A percentile compares a stretch with the other conserved stretches of the same genome.
phyloP scores from a whole-genome alignment of 1,284 basidiomycete species.

The Cutaneotrichosporon mucoides region DNA sequence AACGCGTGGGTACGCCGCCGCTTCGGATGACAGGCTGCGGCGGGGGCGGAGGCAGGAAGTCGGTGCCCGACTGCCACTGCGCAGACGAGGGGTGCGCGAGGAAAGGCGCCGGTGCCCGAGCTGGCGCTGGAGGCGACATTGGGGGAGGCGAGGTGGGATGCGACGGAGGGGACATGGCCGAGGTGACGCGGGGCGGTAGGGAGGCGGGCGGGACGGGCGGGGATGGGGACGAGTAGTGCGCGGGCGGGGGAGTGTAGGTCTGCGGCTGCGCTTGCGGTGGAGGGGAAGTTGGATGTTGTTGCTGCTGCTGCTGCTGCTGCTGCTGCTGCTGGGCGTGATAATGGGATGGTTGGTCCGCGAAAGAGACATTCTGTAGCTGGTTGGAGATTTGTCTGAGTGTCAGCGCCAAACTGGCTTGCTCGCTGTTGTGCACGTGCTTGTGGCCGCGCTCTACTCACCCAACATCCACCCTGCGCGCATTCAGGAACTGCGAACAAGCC shows the following conservation, averaged over 20 bases:
- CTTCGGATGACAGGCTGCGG: slow-evolving; percentile 40
- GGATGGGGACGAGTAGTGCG: neutral
- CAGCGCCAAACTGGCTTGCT: too few relatives aligned
- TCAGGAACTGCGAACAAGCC: slow-evolving; percentile 67
- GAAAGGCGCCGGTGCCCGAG: slow-evolving; percentile 22
- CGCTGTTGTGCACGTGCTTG: too few relatives aligned
- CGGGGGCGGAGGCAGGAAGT: slow-evolving; percentile 47
- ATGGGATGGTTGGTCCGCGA: slow-evolving; percentile 13
- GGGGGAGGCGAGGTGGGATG: slow-evolving; percentile 10
- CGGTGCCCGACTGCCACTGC: slow-evolving; percentile 41
- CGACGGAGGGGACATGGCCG: slow-evolving; percentile 6
- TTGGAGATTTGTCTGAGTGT: slow-evolving; percentile 3
- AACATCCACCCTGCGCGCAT: slow-evolving; percentile 60
- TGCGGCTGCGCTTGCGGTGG: neutral
- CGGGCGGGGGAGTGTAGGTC: slow-evolving; percentile 4
- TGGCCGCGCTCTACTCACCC: slow-evolving; percentile 30
- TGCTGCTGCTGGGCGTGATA: neutral
- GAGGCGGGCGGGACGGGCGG: slow-evolving; percentile 11
- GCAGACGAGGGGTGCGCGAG: slow-evolving; percentile 37
- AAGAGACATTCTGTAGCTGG: slow-evolving; percentile 21
- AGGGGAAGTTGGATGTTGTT: neutral
- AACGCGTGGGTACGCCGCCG: slow-evolving; percentile 34
- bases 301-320: neutral
- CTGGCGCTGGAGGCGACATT: slow-evolving; percentile 13
- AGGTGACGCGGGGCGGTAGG: slow-evolving; percentile 2